Conservation (phyloP, 208 protist species). For the Endotrypanum monterogeii region DNA sequence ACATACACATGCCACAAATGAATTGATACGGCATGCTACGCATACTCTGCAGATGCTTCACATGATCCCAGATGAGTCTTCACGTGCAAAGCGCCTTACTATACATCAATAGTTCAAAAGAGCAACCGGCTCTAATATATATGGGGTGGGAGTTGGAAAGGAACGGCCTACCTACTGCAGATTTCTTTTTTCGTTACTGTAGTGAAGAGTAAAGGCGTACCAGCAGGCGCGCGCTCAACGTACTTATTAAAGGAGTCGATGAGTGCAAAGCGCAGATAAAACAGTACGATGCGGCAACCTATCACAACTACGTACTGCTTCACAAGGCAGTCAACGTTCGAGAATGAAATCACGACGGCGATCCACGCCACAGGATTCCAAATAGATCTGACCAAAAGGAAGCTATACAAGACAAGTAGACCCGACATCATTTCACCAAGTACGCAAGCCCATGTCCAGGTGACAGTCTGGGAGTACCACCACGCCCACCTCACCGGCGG, state of each 20-base stretch:
- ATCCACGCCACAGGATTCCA: conserved; percentile 50
- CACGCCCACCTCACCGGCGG: conserved; percentile 36
- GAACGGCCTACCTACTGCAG: background rate
- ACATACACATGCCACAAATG: background rate
- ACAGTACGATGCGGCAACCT: conserved; percentile 28
- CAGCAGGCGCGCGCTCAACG: conserved; percentile 3
- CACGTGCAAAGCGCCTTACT: background rate
- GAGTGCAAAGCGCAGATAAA: conserved; percentile 30
- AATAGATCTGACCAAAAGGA: conserved; percentile 26
- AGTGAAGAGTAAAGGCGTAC: background rate
- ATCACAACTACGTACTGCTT: conserved; percentile 52
- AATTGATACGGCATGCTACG: too few relatives aligned
- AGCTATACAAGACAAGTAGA: conserved; percentile 35
- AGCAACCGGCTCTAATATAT: background rate
- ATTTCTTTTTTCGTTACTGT: background rate
- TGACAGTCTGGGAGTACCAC: conserved; percentile 50
- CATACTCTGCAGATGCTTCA: background rate
- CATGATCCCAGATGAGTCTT: too few relatives aligned
- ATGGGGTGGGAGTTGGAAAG: background rate
- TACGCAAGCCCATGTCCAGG: conserved; percentile 41
- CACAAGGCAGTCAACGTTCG: conserved; percentile 39
- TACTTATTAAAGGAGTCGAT: conserved; percentile 55
- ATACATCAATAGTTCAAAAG: background rate
- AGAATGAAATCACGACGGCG: conserved; percentile 41
- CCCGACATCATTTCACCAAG: conserved; percentile 36